Base-by-base conservation (phyloP, 176 grass and related monocot species). In the Carex kokanica region DNA sequence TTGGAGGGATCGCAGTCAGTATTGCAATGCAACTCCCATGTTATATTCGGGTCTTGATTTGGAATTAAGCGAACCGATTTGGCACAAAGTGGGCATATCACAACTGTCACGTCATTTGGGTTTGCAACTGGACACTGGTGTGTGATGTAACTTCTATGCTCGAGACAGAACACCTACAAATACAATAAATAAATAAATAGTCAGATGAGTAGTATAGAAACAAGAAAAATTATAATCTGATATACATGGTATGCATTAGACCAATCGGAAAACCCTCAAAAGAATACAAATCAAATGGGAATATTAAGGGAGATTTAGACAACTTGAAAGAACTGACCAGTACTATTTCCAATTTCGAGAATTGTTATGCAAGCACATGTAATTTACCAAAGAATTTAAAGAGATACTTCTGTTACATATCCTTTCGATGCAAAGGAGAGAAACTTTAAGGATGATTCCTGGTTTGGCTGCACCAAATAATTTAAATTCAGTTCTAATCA, bases 1-100 rank as follows among this genome's bases (percentile, higher is more conserved):
- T 99, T 99, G 64, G 93, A 95, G 84, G 97, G 97, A 82, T 99
- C 97, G 18, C 97, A 99, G 18, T 99, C 97, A 38, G 78, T 87
- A 81, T 96, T 99, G 49, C 92, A 90, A 79, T 99, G 97, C 60
- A 83, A 81, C 11, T 99, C 97, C 97, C 97, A 99, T 56, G 97
- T 99, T 78, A 99, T 90, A 25, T 99, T 99, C 65, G 97, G 91
- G 73, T 99, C 93, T 92, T 99, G 88, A 23, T 85, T 87, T 51
- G 80, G 88, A 66, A 95, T 89, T 43, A 93, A 67, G n/a, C 89
- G 93, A 68, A 99, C 91, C 14, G 91, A 90, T 89, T 99, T 93
- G 88, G 97, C 97, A 90, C 97, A 96, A n/a, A 99, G 88, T 66
- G 93, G 97, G 63, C 93, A 95, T 32, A 99, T 69, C 24, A 99